Conservation (phyloP, 805 yeast species). For the Tetrapisispora phaffii region DNA sequence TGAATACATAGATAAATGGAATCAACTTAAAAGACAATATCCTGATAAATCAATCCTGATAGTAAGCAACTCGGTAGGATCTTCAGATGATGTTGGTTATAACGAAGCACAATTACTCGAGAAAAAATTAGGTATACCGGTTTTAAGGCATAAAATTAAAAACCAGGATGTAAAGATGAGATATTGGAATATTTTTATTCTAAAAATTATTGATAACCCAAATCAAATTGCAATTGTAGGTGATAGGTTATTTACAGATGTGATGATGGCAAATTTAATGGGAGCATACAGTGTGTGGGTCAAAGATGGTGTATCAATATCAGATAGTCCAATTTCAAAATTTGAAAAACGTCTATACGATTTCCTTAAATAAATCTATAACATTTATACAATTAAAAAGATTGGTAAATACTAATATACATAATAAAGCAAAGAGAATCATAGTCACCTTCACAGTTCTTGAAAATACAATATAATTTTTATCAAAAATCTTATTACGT, state of each 20-base stretch:
- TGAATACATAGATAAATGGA: conserved; percentile 51
- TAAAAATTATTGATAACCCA: conserved; percentile 37
- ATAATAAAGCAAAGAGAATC: too few species aligned
- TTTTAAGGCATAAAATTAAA: conserved; percentile 61
- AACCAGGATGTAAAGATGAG: conserved; percentile 72
- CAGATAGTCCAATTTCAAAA: conserved; percentile 20
- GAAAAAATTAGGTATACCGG: conserved; percentile 53
- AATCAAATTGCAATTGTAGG: conserved; percentile 78
- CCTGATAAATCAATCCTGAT: conserved; percentile 59
- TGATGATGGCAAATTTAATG: conserved; percentile 90
- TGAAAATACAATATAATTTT: background rate
- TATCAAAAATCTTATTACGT: background rate
- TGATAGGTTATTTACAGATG: conserved; percentile 83
- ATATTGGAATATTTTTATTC: conserved; percentile 48
- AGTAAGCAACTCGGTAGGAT: conserved; percentile 91
- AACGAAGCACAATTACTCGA: conserved; percentile 57
- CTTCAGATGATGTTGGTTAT: conserved; percentile 56
- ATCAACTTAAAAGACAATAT: conserved; percentile 40
- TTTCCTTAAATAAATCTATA: conserved; percentile 1
- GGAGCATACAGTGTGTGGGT: conserved; percentile 82
- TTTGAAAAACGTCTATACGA: conserved; percentile 14
- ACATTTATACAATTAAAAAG: too few species aligned
- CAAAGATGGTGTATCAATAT: conserved; percentile 57
- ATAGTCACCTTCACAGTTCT: too few species aligned
- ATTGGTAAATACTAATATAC: too few species aligned